Evolutionary conservation across 345 rosid genomes (phyloP).

Genomic region (Populus euphratica): DNA sequence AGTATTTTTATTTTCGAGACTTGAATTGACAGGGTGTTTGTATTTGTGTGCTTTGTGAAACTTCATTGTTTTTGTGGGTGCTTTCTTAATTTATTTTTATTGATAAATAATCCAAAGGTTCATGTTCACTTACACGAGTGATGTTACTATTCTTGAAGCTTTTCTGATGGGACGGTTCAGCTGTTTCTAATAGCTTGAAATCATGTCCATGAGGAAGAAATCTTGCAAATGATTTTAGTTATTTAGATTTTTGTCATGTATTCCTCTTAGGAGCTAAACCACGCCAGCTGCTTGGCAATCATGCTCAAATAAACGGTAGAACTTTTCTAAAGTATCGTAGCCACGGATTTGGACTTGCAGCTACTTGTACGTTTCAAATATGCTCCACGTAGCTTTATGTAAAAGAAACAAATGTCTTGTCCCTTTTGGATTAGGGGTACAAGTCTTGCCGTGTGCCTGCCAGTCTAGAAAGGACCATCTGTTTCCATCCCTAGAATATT

Average conservation of each 20-base stretch:
- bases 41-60: not conserved
- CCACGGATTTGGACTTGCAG: not conserved
- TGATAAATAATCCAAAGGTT: not conserved
- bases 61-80: not conserved
- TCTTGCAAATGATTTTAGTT: not conserved
- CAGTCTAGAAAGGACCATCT: not conserved
- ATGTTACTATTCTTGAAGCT: not conserved
- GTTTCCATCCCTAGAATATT: not conserved
- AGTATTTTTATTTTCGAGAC: not conserved
- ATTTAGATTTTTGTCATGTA: not conserved
- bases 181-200: not conserved
- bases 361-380: not conserved
- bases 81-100: not conserved
- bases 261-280: conserved; percentile 1
- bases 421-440: conserved; percentile 9
- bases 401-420: not conserved
- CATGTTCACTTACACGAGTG: not conserved
- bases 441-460: conserved; percentile 5
- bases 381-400: not conserved
- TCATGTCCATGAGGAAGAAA: not conserved
- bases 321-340: not conserved
- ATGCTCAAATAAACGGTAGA: not conserved
- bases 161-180: no score
- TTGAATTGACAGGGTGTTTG: not conserved
- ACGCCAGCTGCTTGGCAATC: not conserved